phyloP scores from a whole-genome alignment of 257 asterid genomes.

The Nicotiana undulata region DNA sequence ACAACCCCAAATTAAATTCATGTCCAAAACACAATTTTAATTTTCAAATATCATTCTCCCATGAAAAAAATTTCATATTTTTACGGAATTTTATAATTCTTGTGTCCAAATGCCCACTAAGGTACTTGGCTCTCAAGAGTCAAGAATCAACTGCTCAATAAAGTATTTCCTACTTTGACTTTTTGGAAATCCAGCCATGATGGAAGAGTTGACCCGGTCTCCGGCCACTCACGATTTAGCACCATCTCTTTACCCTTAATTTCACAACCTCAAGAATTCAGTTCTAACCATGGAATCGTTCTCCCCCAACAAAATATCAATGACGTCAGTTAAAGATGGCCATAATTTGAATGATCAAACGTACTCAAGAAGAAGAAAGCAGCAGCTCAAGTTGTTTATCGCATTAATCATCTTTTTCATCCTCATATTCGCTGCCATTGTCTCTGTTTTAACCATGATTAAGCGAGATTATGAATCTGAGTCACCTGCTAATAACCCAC shows the following conservation, averaged over 20 bases:
- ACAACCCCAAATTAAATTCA: too few species aligned
- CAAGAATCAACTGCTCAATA: background rate
- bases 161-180: background rate
- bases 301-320: background rate
- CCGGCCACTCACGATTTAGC: background rate
- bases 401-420: background rate
- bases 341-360: background rate
- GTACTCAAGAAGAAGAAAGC: background rate
- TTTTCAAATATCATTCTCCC: too few species aligned
- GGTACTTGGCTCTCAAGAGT: background rate
- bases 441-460: slow-evolving; percentile 5
- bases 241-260: background rate
- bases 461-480: background rate
- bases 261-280: background rate
- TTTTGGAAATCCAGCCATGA: background rate
- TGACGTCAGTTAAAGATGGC: background rate
- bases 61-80: too few species aligned
- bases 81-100: too few species aligned
- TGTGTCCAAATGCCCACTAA: too few species aligned
- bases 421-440: background rate
- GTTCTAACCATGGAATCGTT: background rate
- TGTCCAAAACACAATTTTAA: too few species aligned
- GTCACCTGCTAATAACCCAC: background rate
- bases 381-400: background rate
- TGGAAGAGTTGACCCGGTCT: background rate